Evolutionary conservation across 177 flowering plant genomes (phyloP), one percentile per base, ranked within the genome.

Genomic region (Vitis hybrid): DNA sequence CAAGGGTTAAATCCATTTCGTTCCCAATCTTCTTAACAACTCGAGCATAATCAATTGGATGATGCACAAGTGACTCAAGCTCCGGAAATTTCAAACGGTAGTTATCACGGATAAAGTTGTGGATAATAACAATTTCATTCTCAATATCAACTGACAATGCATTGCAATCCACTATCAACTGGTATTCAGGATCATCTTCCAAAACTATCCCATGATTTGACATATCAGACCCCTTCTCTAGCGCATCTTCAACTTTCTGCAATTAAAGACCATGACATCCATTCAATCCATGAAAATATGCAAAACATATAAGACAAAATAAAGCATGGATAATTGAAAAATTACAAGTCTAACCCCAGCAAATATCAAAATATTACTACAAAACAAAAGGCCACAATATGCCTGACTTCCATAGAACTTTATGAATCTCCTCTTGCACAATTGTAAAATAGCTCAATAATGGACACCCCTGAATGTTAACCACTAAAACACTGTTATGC

Each of bases 21-120:
- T 95, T 95, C 18, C 89, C 98, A 75, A 93, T 95, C 79, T 89
- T 95, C 81, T 93, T 93, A 49, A 95, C 99, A 20, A 95, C 98
- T 50, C 98, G 89, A 60, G 99, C 96, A 86, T 95, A 95, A 83
- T 95, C 98, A 64, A 95, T 93, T n/a, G 99, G 98, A 66, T 95
- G 98, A 80, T 89, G 90, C 17, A 95, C 99, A 52, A 93, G 89
- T 10, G 98, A 93, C 71, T 93, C 96, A 59, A 95, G 96, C 85
- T 95, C 99, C 1, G 97, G 98, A 78, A 95, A 95, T 77, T 93
- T 95, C 67, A 88, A 62, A 0, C 96, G 88, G 71, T 93, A 95
- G 60, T 95, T 95, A 76, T 90, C 97, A 38, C 98, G 94, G 55
- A 95, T 91, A 75, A 93, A 95, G 76, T 93, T 91, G 85, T 95